Evolutionary conservation across 2,329 filamentous ascomycete species (phyloP), one percentile per base, ranked within the genome.

Genomic region (Teratosphaeria viscida): DNA sequence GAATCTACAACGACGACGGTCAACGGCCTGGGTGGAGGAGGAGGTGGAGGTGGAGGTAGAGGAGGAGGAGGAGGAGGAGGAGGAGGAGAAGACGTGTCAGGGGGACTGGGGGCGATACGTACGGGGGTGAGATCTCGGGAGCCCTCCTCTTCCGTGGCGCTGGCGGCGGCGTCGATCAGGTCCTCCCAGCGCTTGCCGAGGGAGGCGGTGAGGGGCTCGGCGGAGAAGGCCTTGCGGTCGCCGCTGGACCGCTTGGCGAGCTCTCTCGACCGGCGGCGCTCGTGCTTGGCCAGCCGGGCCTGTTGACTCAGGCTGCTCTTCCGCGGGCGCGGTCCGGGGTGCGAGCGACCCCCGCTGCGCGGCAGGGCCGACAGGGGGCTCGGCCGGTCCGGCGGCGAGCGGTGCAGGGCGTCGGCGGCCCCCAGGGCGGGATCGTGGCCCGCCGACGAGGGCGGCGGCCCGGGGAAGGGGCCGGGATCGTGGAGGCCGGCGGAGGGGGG

Each of bases 151-250:
- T 95, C 92, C 2, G 90, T 95, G 32, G 92, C 91, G 62, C 90
- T 96, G 35, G 92, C 91, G 58, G 89, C 92, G 57, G 92, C 92
- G 74, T 96, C 92, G 65, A 97, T 95, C 62, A 97, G 81, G 74
- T 97, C 92, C 74, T 96, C 90, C 94, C 92, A 97, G 68, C 92
- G 83, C 77, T 94, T 95, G 65, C 90, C 91, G 55, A 82, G 78
- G 67, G 81, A 83, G 19, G 82, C 88, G 61, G 88, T 87, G 23
- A 84, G 85, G 27, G 92, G 91, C 74, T 96, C 92, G 52, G 89
- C 89, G 16, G 90, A 95, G 65, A 89, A 83, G 59, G 90, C 89
- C 75, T 96, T 95, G 63, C 89, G 83, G 67, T 87, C 85, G 60
- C 86, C 82, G 69, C 87, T 87, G 64, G 90, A 79, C 63, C 88